Conservation (phyloP, 495 filamentous ascomycete species). For the Evansstolkia leycettana region DNA sequence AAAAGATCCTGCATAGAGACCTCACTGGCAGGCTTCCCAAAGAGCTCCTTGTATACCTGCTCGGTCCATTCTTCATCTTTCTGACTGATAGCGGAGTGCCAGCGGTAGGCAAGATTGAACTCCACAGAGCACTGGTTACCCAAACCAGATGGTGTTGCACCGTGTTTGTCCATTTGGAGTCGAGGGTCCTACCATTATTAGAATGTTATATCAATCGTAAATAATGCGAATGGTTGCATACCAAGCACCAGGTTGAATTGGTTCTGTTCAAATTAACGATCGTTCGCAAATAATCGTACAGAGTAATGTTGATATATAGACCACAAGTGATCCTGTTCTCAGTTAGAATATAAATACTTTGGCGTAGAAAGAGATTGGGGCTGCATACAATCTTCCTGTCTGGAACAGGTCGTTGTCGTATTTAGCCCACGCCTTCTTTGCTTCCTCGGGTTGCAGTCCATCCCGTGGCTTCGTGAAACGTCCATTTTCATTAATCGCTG, state of each 20-base stretch:
- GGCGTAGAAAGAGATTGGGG: not conserved
- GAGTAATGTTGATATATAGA: constrained; percentile 72
- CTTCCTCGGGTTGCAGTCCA: constrained; percentile 32
- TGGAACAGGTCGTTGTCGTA: constrained; percentile 81
- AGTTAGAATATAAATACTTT: constrained; percentile 5
- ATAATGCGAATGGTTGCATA: constrained; percentile 13
- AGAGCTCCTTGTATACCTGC: constrained; percentile 38
- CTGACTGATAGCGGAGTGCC: constrained; percentile 53
- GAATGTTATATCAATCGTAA: not conserved
- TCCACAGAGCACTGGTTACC: constrained; percentile 63
- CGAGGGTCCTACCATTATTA: constrained; percentile 23
- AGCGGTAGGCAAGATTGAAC: constrained; percentile 63
- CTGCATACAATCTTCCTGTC: constrained; percentile 49
- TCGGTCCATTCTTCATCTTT: constrained; percentile 57
- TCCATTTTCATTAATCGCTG: constrained; percentile 57
- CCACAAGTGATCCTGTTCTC: constrained; percentile 51
- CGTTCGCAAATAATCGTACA: constrained; percentile 74
- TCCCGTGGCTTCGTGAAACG: constrained; percentile 51
- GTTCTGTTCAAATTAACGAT: constrained; percentile 73
- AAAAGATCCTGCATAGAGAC: constrained; percentile 40
- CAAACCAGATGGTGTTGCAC: constrained; percentile 49
- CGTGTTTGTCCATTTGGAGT: constrained; percentile 34
- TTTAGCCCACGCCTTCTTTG: constrained; percentile 51
- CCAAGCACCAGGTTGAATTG: constrained; percentile 68
- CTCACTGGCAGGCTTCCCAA: constrained; percentile 43